Evolutionary conservation across 345 rosid species (phyloP).

Genomic region (Eucalyptus camaldulensis): DNA sequence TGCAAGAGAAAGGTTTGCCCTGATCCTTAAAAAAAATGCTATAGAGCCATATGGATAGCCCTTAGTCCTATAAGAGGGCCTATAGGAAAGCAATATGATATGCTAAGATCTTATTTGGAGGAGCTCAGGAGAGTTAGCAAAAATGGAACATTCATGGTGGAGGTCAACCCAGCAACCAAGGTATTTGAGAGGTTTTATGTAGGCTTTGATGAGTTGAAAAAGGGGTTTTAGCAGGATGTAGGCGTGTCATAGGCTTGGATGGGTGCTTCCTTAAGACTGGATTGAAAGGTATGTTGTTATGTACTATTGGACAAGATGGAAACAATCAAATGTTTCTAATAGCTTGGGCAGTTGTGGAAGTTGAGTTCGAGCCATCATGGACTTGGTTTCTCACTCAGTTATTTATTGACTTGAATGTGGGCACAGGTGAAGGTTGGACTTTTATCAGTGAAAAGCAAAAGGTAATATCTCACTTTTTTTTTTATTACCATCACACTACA

Average conservation of each 20-base stretch:
- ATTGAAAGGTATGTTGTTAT: no score
- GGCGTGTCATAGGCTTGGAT: no score
- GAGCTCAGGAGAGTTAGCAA: background rate
- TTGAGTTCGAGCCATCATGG: background rate
- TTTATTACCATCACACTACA: background rate
- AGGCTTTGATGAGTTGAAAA: no score
- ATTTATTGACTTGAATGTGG: background rate
- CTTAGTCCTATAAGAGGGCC: background rate
- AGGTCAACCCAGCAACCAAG: background rate
- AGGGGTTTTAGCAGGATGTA: no score
- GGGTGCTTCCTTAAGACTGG: no score
- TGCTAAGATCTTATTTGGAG: background rate
- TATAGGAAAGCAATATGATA: background rate
- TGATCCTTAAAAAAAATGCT: background rate
- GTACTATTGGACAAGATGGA: background rate
- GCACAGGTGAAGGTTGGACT: background rate
- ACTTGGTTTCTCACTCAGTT: background rate
- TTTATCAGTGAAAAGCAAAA: background rate
- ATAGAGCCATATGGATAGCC: background rate
- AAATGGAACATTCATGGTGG: background rate
- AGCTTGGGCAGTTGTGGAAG: background rate
- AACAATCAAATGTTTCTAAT: background rate
- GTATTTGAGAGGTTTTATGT: background rate
- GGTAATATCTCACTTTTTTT: background rate
- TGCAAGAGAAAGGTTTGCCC: background rate